Evolutionary conservation across 192 early-diverging fungal species (phyloP).

Genomic region (Coemansia sp.): DNA sequence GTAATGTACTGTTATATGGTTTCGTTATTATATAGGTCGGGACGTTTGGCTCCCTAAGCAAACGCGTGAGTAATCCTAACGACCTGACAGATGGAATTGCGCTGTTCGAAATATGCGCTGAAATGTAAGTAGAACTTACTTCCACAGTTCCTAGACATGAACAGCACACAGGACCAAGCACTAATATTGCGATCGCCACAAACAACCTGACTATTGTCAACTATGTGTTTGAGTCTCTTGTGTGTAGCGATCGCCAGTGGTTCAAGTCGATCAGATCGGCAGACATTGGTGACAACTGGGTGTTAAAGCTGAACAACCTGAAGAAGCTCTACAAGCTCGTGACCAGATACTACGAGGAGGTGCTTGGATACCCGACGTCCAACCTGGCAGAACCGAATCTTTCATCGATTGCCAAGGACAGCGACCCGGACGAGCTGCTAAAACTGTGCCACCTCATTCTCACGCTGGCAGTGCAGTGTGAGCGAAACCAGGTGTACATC

Average conservation of each 20-base stretch:
- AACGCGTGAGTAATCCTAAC: conserved; percentile 30
- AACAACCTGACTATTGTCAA: background rate
- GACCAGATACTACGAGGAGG: conserved; percentile 83
- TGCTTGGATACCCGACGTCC: conserved; percentile 66
- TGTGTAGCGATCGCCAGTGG: conserved; percentile 85
- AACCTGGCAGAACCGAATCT: conserved; percentile 73
- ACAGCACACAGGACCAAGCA: no score
- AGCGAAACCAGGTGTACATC: conserved; percentile 82
- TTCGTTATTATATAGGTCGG: conserved; percentile 48
- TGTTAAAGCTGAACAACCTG: conserved; percentile 88
- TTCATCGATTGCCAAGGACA: conserved; percentile 81
- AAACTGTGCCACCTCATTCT: conserved; percentile 83
- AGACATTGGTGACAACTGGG: conserved; percentile 91
- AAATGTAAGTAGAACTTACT: conserved; percentile 84
- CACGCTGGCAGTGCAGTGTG: conserved; percentile 83
- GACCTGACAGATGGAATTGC: conserved; percentile 81
- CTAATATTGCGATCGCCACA: background rate
- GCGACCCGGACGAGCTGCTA: conserved; percentile 66
- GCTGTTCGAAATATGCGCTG: conserved; percentile 77
- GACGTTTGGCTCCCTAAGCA: conserved; percentile 46
- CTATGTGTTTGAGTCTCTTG: background rate
- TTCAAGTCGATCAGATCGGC: conserved; percentile 76
- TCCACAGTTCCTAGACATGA: no score
- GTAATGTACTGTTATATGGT: no score
- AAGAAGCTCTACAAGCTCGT: conserved; percentile 88